Conservation (phyloP, 2,329 filamentous ascomycete genomes). For the Pseudogymnoascus sp. region DNA sequence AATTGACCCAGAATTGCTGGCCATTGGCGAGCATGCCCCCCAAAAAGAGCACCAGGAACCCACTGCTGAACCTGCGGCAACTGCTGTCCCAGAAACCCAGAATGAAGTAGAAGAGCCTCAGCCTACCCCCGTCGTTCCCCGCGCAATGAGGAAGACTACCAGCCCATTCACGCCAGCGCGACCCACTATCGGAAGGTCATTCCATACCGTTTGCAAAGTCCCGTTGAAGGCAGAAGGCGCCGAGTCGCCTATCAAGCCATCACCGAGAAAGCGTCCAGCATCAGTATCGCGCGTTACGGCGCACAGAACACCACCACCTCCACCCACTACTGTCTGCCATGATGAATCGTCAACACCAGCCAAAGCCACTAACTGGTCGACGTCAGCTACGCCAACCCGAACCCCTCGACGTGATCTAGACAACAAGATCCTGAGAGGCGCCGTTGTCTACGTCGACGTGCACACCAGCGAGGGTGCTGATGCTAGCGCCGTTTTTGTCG, state of each 20-base stretch:
- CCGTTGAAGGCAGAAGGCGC: conserved; percentile 61
- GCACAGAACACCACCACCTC: conserved; percentile 33
- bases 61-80: conserved; percentile 19
- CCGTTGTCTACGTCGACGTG: conserved; percentile 76
- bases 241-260: conserved; percentile 33
- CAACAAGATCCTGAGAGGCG: conserved; percentile 54
- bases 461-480: conserved; percentile 75
- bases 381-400: conserved; percentile 47
- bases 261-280: conserved; percentile 35
- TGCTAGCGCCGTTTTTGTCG: conserved; percentile 72
- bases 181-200: conserved; percentile 43
- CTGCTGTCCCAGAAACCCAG: conserved; percentile 14
- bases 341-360: conserved; percentile 37
- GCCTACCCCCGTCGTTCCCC: conserved; percentile 19
- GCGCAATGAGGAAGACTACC: conserved; percentile 28
- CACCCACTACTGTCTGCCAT: not conserved
- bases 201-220: conserved; percentile 70
- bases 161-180: conserved; percentile 52
- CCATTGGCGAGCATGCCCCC: conserved; percentile 11
- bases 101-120: conserved; percentile 2
- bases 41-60: conserved; percentile 10
- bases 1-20: conserved; percentile 43
- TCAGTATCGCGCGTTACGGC: conserved; percentile 37
- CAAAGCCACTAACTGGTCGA: conserved; percentile 48
- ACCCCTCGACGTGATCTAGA: conserved; percentile 50